Base-by-base conservation (phyloP, 1,284 basidiomycete species). In the Apiotrichum porosum region DNA sequence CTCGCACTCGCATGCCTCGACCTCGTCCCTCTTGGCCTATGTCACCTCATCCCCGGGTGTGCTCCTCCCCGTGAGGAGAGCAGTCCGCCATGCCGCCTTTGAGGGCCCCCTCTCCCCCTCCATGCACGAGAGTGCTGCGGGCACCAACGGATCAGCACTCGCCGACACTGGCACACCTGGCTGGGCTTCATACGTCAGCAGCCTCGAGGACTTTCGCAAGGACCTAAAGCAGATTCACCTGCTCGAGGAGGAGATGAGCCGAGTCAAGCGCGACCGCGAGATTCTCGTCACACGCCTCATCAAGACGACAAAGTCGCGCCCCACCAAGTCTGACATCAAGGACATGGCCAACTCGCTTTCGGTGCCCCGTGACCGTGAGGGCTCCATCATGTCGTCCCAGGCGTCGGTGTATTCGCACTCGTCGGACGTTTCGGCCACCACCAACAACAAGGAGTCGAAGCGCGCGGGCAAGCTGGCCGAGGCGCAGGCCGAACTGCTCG, bases 41-140 rank as follows among this genome's bases (percentile, higher is more conserved):
- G 66, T 69, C 6, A 74, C 72, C 9, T 74, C 72, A 9, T 74
- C 72, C 1, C 69, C 72, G 3, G 72, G 72, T 13, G 70, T 74
- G 12, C 52, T 67, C 19, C 61, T 59, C 15, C 63, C 69, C 9
- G 58, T 74, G 36, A 65, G 72, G 19, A 60, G 67, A 24, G 60
- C 66, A 0, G 72, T 74, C 9, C 67, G 69, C 22, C 68, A 74
- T 55, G 67, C 72, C 4, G 71, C 65, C 0, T 74, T 73, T 51
- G 72, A 74, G 51, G 72, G 72, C 3, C 71, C 71, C 0, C 58
- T 70, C 19, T 67, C 68, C 6, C 43, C 61, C 18, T 36, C 44
- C 10, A 31, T 23, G 4, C 38, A 47, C 22, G 47, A 48, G 14
- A 22, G 19, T 15, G 18, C 28, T n/a, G 41, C 30, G 21, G n/a